Conservation (phyloP, 2,329 filamentous ascomycete genomes). For the Clarireedia sp. region DNA sequence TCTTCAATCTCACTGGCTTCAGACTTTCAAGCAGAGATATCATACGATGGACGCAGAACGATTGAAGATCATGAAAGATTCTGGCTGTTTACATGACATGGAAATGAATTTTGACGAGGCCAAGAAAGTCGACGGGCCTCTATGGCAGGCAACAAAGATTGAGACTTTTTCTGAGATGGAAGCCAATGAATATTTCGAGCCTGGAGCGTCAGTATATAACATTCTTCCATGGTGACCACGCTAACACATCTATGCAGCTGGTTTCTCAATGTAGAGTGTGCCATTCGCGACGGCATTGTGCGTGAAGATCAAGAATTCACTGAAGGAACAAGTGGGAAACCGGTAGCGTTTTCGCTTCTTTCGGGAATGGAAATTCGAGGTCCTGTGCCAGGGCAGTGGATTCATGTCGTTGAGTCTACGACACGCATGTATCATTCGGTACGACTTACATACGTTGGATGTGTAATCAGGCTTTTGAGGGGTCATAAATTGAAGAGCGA, state of each 20-base stretch:
- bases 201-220: slow-evolving; percentile 39
- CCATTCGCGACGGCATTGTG: slow-evolving; percentile 47
- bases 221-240: slow-evolving; percentile 12
- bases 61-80: slow-evolving; percentile 12
- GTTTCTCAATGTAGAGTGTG: slow-evolving; percentile 51
- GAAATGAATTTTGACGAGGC: slow-evolving; percentile 3
- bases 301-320: slow-evolving; percentile 39
- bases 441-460: slow-evolving; percentile 42
- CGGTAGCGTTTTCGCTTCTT: slow-evolving; percentile 42
- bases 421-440: slow-evolving; percentile 40
- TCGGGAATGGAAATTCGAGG: slow-evolving; percentile 42
- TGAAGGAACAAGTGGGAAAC: slow-evolving; percentile 36
- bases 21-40: slow-evolving; percentile 14
- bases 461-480: slow-evolving; percentile 44
- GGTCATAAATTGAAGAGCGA: slow-evolving; percentile 43
- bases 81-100: slow-evolving; percentile 14
- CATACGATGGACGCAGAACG: slow-evolving; percentile 17
- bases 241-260: slow-evolving; percentile 36
- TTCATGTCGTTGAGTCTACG: slow-evolving; percentile 39
- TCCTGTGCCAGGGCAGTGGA: slow-evolving; percentile 29
- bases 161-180: slow-evolving; percentile 7
- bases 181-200: slow-evolving; percentile 35
- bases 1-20: slow-evolving; percentile 18
- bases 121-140: neutral
- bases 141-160: slow-evolving; percentile 13